Percentiles rank a stretch among this genome's conserved stretches.
These are phyloP conservation scores for Fusarium equiseti DNA, from an alignment of 2,329 filamentous ascomycete species.

Conservation along the genomic window DNA sequence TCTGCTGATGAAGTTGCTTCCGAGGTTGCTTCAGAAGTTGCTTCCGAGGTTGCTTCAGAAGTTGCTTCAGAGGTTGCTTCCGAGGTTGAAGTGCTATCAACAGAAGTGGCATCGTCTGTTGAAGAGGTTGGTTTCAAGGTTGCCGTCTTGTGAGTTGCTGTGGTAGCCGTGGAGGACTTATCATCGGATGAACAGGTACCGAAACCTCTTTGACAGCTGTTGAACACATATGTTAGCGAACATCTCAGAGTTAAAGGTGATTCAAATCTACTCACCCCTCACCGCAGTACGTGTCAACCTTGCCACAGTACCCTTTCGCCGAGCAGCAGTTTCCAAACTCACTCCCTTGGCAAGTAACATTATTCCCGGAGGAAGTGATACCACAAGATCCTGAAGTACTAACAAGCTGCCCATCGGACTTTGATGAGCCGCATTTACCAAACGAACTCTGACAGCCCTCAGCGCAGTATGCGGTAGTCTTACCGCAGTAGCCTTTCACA, in stretches of 20 bases:
- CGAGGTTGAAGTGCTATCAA: background rate
- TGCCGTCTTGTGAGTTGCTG: background rate
- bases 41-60: background rate
- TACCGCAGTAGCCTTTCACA: background rate
- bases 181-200: background rate
- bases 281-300: background rate
- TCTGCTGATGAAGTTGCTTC: background rate
- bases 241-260: rapidly evolving
- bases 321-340: background rate
- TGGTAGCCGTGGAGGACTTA: background rate
- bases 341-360: background rate
- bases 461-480: background rate
- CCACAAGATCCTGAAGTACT: background rate
- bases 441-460: background rate
- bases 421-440: background rate
- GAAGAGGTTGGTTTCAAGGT: background rate
- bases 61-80: background rate
- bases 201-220: background rate
- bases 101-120: background rate
- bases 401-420: background rate
- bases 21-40: background rate
- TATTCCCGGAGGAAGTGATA: background rate
- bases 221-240: background rate
- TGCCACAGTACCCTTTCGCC: background rate
- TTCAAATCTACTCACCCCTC: background rate